phyloP scores from a whole-genome alignment of 148 eudicot genomes.

The Cornus controversa region DNA sequence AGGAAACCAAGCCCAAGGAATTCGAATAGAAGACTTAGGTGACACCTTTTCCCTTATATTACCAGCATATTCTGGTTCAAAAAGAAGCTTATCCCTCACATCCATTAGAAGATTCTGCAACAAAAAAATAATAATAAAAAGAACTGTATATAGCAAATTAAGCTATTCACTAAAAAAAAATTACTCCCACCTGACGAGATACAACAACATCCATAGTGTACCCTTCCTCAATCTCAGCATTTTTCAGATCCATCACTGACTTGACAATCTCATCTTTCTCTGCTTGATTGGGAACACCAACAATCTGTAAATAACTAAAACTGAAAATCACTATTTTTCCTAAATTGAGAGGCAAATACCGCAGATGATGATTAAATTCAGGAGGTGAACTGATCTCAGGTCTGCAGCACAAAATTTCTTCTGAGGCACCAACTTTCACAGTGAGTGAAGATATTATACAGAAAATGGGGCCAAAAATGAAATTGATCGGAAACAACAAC shows the following conservation, averaged over 20 bases:
- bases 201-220: slow-evolving; percentile 73
- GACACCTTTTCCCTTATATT: slow-evolving; percentile 73
- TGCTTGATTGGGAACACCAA: slow-evolving; percentile 76
- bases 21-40: slow-evolving; percentile 75
- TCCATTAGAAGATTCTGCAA: slow-evolving; percentile 84
- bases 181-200: slow-evolving; percentile 67
- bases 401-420: not conserved
- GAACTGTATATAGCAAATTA: not conserved
- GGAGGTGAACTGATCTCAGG: not conserved
- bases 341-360: not conserved
- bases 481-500: no score
- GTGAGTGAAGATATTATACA: not conserved
- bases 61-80: slow-evolving; percentile 98
- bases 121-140: slow-evolving; percentile 1
- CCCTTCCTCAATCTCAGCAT: slow-evolving; percentile 92
- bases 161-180: slow-evolving; percentile 7
- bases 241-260: slow-evolving; percentile 79
- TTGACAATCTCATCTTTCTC: slow-evolving; percentile 98
- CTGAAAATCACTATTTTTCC: not conserved
- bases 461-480: no score
- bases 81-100: slow-evolving; percentile 96
- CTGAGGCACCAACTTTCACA: not conserved
- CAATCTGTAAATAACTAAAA: slow-evolving; percentile 52
- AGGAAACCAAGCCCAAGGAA: slow-evolving; percentile 96
- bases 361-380: not conserved